Base-by-base conservation (phyloP, 176 grass and related monocot species). In the Bromus sterilis region DNA sequence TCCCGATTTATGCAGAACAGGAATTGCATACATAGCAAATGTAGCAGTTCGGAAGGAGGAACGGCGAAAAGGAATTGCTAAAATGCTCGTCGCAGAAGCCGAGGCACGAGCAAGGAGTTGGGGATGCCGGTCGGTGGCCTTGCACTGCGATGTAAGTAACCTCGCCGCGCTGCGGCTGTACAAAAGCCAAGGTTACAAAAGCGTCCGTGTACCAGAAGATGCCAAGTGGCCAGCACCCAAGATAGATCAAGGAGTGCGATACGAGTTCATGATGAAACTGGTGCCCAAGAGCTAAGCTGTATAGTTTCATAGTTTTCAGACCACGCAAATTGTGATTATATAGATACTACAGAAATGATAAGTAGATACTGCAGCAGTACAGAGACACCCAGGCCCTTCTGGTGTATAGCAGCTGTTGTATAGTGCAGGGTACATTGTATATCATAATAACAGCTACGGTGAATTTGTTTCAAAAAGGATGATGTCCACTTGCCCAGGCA, bases 1-100 rank as follows among this genome's bases (percentile, higher is more conserved):
- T 79, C 66, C 28, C 13, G 46, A 75, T 78, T 44, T 74, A 11
- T 83, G 26, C 86, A 98, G 96, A 67, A 95, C 85, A 61, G 93
- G 93, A 66, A 91, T 98, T 75, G 90, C 96, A 59, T 95, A 98
- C 41, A 91, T 95, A 86, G 94, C 93, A 69, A 98, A 95, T 51
- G 90, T 98, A 0, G 93, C 93, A 0, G 93, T 98, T 1, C 51
- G 96, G 41, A 79, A 93, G 63, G 88, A 83, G 64, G 88, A 93
- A 11, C 84, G 92, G 11, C 69, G 88, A 49, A 91, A 92, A 81
- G 96, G 96, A 56, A 95, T 98, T 13, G 93, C 93, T 11, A 98
- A 91, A 71, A 91, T 85, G 87, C 77, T 98, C 10, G 85, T 98
- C 20, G 53, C 79, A 2, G 84, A 89, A 83, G 89, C 96, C 72